Evolutionary conservation across 2,329 filamentous ascomycete species (phyloP).

Genomic region (Alternaria longipes): DNA sequence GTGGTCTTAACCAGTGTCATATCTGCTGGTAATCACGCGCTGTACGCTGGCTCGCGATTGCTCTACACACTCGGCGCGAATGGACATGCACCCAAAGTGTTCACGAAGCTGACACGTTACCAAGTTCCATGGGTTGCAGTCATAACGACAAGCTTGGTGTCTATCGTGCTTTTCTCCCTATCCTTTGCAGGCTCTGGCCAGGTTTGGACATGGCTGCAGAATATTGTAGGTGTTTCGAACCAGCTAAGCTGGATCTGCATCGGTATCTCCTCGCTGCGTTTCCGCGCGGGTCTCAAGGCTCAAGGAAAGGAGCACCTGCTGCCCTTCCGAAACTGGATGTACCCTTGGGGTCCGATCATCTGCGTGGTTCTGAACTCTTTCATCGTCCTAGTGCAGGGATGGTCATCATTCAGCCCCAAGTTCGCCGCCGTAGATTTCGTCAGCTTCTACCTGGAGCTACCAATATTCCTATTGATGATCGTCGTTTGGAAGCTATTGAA

Average conservation of each 20-base stretch:
- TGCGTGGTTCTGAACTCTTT: constrained; percentile 40
- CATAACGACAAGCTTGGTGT: constrained; percentile 49
- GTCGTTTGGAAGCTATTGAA: constrained; percentile 42
- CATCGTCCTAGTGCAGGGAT: constrained; percentile 44
- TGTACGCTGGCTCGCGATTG: constrained; percentile 65
- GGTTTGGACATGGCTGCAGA: constrained; percentile 71
- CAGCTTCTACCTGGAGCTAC: constrained; percentile 58
- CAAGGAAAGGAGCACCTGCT: constrained; percentile 60
- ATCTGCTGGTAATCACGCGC: constrained; percentile 65
- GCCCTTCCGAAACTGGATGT: constrained; percentile 65
- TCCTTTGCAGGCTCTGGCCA: constrained; percentile 54
- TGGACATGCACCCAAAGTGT: constrained; percentile 76
- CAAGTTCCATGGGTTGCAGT: constrained; percentile 55
- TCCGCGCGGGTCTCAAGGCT: constrained; percentile 55
- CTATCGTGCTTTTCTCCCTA: constrained; percentile 52
- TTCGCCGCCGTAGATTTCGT: constrained; percentile 59
- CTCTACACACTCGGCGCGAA: constrained; percentile 61
- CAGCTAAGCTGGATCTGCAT: constrained; percentile 64
- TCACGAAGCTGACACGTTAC: constrained; percentile 62
- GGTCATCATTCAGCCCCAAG: constrained; percentile 62
- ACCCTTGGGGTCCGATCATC: constrained; percentile 62
- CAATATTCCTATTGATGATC: constrained; percentile 42
- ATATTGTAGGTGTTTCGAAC: constrained; percentile 68
- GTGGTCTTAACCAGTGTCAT: constrained; percentile 70
- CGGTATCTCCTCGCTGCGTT: constrained; percentile 67